Percentiles rank a stretch among this genome's conserved stretches.
phyloP scores from a whole-genome alignment of 257 asterid genomes.

The Nicotiana tomentosiformis region DNA sequence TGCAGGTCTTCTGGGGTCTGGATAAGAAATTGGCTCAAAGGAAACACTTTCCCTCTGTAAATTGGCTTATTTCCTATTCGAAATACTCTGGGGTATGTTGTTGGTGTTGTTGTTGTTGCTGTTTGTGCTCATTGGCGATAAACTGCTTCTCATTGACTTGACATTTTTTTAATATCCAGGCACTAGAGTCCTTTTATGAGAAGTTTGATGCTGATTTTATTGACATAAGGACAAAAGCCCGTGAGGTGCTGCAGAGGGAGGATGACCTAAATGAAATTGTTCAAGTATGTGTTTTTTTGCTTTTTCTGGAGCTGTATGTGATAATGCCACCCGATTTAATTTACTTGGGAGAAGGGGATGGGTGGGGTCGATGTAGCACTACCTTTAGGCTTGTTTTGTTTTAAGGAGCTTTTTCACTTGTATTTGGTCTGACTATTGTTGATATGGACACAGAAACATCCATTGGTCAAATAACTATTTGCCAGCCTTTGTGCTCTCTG shows the following conservation, averaged over 20 bases:
- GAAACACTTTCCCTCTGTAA: constrained; percentile 97
- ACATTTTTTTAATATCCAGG: constrained; percentile 36
- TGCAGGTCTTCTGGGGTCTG: constrained; percentile 98
- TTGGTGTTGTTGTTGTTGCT: not conserved
- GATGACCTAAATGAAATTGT: constrained; percentile 80
- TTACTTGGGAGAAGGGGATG: not conserved
- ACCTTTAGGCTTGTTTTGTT: not conserved
- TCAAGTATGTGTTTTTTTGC: constrained; percentile 26
- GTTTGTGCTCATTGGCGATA: not conserved
- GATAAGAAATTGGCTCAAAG: constrained; percentile 98
- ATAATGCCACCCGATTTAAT: not conserved
- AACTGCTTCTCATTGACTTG: not conserved
- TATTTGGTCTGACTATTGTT: not conserved
- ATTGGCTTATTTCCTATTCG: constrained; percentile 98
- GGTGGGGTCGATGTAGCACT: not conserved
- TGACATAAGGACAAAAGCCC: constrained; percentile 94
- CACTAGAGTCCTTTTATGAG: constrained; percentile 92
- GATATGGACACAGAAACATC: not conserved
- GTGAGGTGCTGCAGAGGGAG: constrained; percentile 98
- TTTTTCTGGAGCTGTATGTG: not conserved
- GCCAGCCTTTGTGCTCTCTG: not conserved
- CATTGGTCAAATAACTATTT: not conserved
- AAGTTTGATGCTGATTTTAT: constrained; percentile 95
- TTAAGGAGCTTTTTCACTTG: not conserved
- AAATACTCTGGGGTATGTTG: constrained; percentile 81